Percentiles rank a stretch among this genome's conserved stretches.
These are phyloP conservation scores for Rosellinia necatrix DNA, from an alignment of 2,329 filamentous ascomycete genomes.

Conservation along the genomic window DNA sequence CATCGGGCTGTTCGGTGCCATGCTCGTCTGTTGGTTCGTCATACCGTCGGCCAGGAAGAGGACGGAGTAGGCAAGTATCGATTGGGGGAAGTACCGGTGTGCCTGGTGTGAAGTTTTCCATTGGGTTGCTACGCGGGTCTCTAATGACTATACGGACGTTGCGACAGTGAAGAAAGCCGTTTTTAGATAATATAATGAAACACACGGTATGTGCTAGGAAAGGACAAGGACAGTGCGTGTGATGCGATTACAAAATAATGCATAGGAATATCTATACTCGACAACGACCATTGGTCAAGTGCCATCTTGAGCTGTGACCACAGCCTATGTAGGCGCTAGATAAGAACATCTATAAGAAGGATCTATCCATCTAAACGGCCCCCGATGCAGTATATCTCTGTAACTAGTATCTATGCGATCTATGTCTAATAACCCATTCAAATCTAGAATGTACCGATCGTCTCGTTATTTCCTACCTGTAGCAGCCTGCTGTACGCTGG, in stretches of 20 bases:
- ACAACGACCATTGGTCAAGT: not conserved
- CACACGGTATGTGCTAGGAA: not conserved
- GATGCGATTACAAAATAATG: not conserved
- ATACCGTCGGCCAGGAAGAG: slow-evolving; percentile 64
- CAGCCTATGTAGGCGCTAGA: not conserved
- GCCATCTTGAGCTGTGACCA: not conserved
- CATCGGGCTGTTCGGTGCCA: slow-evolving; percentile 66
- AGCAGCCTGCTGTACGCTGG: slow-evolving; percentile 72
- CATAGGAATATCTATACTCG: not conserved
- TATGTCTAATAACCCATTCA: slow-evolving; percentile 4
- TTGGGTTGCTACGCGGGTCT: not conserved
- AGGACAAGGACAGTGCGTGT: not conserved
- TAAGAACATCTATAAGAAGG: not conserved
- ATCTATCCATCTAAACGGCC: slow-evolving; percentile 14
- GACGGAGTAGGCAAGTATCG: slow-evolving; percentile 52
- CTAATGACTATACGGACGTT: not conserved
- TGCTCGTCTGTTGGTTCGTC: slow-evolving; percentile 68
- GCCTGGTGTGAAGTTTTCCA: not conserved
- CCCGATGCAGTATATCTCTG: slow-evolving; percentile 6
- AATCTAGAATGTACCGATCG: slow-evolving; percentile 3
- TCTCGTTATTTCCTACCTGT: slow-evolving; percentile 41
- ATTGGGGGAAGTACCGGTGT: not conserved
- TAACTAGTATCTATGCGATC: no score
- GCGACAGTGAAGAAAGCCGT: not conserved
- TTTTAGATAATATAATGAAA: not conserved